Evolutionary conservation across 2,329 filamentous ascomycete species (phyloP), one percentile per base, ranked within the genome.

Genomic region (Cucurbitaria berberidis): DNA sequence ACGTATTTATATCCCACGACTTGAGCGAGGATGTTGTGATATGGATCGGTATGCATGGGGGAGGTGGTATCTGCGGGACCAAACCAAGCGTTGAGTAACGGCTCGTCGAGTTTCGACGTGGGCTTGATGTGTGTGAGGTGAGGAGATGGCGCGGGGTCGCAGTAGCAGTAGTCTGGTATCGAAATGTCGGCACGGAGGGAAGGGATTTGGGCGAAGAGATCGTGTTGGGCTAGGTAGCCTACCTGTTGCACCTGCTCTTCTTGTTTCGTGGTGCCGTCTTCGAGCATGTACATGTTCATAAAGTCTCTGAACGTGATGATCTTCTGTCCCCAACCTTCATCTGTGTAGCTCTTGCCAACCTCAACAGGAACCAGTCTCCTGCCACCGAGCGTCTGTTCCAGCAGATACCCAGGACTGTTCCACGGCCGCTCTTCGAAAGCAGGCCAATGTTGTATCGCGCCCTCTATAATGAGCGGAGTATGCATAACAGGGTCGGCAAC

Each of bases 1-100:
- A 98, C 79, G 73, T 98, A 98, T 75, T 99, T 99, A 51, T 84
- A 81, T 0, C 95, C 95, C 0, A 96, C 90, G 0, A 96, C 89
- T 74, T 98, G 95, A 21, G 88, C 88, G 4, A 98, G 84, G 42
- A 98, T 85, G 69, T 98, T 98, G 70, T 97, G 91, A 73, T 97
- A 96, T 1, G 90, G 91, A 68, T 98, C 95, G 1, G 91, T 96
- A 74, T 99, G 95, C 0, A 98, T 80, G 1, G 95, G 95, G 0
- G 92, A 96, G 59, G 96, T 93, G 0, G 95, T 98, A 44, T 86
- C 87, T 0, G 86, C 80, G 0, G 95, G 95, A 0, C 95, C 95
- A 59, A 98, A 89, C 95, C 95, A 99, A 7, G 91, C 92, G 74
- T 98, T 96, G 16, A 96, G 81, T 38, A 89, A 79, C 0, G 91